phyloP scores from a whole-genome alignment of 495 filamentous ascomycete genomes.

The Penicillium verhagenii region DNA sequence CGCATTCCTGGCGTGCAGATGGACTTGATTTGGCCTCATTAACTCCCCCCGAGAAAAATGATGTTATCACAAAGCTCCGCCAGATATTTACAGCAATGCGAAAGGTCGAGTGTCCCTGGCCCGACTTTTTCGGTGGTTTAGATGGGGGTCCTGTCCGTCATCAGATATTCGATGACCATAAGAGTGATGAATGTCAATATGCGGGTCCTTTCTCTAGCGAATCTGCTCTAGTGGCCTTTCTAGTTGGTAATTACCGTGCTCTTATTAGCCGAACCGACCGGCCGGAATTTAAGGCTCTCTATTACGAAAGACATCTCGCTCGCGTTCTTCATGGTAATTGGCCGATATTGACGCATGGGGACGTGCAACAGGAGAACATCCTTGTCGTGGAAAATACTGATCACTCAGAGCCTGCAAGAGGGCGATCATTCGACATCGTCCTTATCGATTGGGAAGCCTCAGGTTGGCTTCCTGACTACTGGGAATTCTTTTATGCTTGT shows the following conservation, averaged over 20 bases:
- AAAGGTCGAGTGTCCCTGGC: slow-evolving; percentile 20
- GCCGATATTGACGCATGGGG: slow-evolving; percentile 31
- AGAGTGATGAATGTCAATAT: slow-evolving; percentile 14
- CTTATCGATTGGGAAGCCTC: slow-evolving; percentile 27
- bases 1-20: slow-evolving; percentile 24
- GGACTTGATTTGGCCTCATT: slow-evolving; percentile 24
- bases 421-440: slow-evolving; percentile 25
- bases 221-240: slow-evolving; percentile 22
- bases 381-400: slow-evolving; percentile 22
- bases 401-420: slow-evolving; percentile 17
- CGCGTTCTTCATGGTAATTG: slow-evolving; percentile 22
- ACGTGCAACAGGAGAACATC: slow-evolving; percentile 32
- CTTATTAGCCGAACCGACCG: slow-evolving; percentile 16
- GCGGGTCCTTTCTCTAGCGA: slow-evolving; percentile 24
- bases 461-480: slow-evolving; percentile 30
- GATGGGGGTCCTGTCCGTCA: slow-evolving; percentile 21
- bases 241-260: slow-evolving; percentile 24
- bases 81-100: slow-evolving; percentile 20
- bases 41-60: slow-evolving; percentile 22
- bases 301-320: slow-evolving; percentile 21
- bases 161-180: slow-evolving; percentile 24
- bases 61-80: slow-evolving; percentile 21
- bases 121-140: slow-evolving; percentile 23
- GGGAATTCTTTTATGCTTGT: slow-evolving; percentile 29
- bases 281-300: slow-evolving; percentile 26